These are phyloP conservation scores for Globisporangium megalacanthum DNA, from an alignment of 352 stramenopile genomes.

Conservation along the genomic window DNA sequence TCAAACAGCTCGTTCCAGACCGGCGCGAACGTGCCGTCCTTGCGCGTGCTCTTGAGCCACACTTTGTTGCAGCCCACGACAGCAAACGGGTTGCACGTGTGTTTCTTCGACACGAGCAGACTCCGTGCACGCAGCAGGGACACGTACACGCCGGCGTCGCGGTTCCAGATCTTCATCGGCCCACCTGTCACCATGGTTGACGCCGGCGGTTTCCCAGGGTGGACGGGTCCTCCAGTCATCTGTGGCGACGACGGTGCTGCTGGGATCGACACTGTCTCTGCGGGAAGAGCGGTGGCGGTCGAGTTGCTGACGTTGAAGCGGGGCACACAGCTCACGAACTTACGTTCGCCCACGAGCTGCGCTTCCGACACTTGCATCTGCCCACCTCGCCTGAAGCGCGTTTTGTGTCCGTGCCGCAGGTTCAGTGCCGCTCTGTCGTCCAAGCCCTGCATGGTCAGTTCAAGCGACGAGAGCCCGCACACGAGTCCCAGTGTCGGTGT, in stretches of 20 bases:
- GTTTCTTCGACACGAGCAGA: constrained; percentile 53
- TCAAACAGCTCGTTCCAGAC: constrained; percentile 80
- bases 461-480: constrained; percentile 36
- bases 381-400: constrained; percentile 55
- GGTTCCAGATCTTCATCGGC: constrained; percentile 51
- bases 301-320: constrained; percentile 59
- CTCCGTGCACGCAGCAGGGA: constrained; percentile 42
- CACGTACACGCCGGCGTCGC: constrained; percentile 39
- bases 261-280: constrained; percentile 3
- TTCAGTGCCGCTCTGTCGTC: constrained; percentile 41
- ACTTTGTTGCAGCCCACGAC: constrained; percentile 47
- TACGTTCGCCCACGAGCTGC: constrained; percentile 31
- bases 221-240: constrained; percentile 3
- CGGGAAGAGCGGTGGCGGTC: constrained; percentile 25
- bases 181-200: background rate
- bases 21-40: constrained; percentile 53
- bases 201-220: background rate
- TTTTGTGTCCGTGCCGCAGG: constrained; percentile 38
- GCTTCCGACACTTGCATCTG: constrained; percentile 73
- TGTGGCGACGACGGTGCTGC: background rate
- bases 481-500: constrained; percentile 33
- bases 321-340: constrained; percentile 45
- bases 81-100: constrained; percentile 69
- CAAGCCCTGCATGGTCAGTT: constrained; percentile 57
- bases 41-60: constrained; percentile 60